Conservation (phyloP, 2,329 filamentous ascomycete genomes). For the Emergomyces pasteurianus region DNA sequence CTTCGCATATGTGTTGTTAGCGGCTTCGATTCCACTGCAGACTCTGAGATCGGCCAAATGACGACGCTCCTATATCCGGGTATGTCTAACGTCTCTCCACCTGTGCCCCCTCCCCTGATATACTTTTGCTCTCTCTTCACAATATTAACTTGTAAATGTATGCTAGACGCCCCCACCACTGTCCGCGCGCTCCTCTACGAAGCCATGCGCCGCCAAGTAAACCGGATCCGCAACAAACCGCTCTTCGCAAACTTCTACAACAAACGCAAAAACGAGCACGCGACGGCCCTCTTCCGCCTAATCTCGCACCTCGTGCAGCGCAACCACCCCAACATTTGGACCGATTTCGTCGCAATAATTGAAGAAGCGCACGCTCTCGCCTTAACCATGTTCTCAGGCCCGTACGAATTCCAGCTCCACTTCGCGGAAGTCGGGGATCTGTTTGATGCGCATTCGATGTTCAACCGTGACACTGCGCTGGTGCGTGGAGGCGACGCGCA, state of each 20-base stretch:
- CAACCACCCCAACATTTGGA: constrained; percentile 15
- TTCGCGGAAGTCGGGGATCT: constrained; percentile 15
- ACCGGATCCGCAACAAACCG: constrained; percentile 11
- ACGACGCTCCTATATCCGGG: constrained; percentile 12
- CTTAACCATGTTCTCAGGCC: constrained; percentile 17
- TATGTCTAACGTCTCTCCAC: constrained; percentile 5
- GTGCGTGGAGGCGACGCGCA: constrained; percentile 1
- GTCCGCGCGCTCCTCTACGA: constrained; percentile 14
- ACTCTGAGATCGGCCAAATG: constrained; percentile 14
- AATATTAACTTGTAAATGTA: neutral
- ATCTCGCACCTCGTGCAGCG: constrained; percentile 12
- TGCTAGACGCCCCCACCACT: constrained; percentile 11
- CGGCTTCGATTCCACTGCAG: constrained; percentile 15
- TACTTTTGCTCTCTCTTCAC: neutral
- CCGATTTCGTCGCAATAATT: constrained; percentile 16
- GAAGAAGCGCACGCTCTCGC: constrained; percentile 18
- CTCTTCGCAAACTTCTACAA: constrained; percentile 17
- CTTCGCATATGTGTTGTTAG: constrained; percentile 15
- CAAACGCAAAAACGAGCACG: constrained; percentile 11
- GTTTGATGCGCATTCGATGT: constrained; percentile 18
- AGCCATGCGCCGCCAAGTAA: constrained; percentile 14
- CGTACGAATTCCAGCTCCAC: constrained; percentile 17
- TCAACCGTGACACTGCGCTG: constrained; percentile 13
- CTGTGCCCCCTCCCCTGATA: neutral
- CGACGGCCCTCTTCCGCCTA: neutral